These are phyloP conservation scores for Leccinellum luteum DNA, from an alignment of 768 basidiomycete genomes.

Conservation along the genomic window DNA sequence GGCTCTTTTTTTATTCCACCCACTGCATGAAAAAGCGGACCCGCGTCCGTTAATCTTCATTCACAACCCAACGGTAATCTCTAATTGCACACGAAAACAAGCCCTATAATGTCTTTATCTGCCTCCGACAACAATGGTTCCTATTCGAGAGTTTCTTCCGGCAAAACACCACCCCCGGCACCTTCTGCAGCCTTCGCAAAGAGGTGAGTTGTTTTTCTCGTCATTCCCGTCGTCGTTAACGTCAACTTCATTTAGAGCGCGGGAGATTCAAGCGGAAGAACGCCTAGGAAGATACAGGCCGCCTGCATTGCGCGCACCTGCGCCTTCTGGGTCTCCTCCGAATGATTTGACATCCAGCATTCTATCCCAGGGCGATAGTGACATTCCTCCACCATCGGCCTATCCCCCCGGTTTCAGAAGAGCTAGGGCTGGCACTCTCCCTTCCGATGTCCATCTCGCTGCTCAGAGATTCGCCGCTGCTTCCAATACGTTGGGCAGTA, in stretches of 20 bases:
- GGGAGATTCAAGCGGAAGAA: conserved; percentile 83
- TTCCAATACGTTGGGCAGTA: conserved; percentile 52
- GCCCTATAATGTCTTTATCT: conserved; percentile 89
- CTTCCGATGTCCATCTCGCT: conserved; percentile 89
- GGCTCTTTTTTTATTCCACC: conserved; percentile 23
- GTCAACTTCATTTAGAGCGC: conserved; percentile 49
- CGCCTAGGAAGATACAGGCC: conserved; percentile 71
- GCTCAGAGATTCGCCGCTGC: conserved; percentile 78
- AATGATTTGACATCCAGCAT: conserved; percentile 61
- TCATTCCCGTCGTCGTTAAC: conserved; percentile 19
- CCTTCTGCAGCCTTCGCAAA: conserved; percentile 89
- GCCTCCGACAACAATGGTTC: conserved; percentile 77
- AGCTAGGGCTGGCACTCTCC: conserved; percentile 96
- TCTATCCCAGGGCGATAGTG: conserved; percentile 55
- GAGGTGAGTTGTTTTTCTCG: conserved; percentile 48
- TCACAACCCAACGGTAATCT: conserved; percentile 59
- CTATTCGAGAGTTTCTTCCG: conserved; percentile 79
- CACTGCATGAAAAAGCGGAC: conserved; percentile 33
- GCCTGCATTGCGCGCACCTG: conserved; percentile 70
- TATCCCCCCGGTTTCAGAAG: conserved; percentile 87
- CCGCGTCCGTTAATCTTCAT: conserved; percentile 33
- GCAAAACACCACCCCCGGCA: conserved; percentile 88
- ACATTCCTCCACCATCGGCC: conserved; percentile 65
- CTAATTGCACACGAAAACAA: conserved; percentile 63
- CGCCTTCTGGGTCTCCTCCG: conserved; percentile 69